Percentiles rank a stretch among this genome's conserved stretches.
These are phyloP conservation scores for Cladosporium velox DNA, from an alignment of 2,329 filamentous ascomycete genomes.

Conservation along the genomic window DNA sequence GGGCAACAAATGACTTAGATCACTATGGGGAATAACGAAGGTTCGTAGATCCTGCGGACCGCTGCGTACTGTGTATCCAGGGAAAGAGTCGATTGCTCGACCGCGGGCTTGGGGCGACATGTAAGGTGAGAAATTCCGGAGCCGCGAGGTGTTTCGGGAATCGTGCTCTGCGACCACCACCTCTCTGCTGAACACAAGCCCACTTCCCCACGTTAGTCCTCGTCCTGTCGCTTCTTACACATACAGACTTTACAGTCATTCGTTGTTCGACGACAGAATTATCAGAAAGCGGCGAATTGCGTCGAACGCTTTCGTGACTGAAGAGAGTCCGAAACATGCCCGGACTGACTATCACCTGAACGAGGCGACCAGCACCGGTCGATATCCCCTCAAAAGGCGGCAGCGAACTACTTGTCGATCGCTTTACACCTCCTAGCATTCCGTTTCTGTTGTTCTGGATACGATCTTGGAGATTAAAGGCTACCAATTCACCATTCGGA, in stretches of 20 bases:
- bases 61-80: constrained; percentile 18
- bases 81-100: constrained; percentile 8
- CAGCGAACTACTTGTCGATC: neutral
- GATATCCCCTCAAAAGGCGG: neutral
- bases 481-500: neutral
- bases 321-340: constrained; percentile 10
- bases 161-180: constrained; percentile 19
- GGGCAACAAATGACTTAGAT: constrained; percentile 7
- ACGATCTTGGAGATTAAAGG: neutral
- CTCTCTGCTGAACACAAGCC: constrained; percentile 20
- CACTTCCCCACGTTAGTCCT: constrained; percentile 17
- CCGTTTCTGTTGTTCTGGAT: neutral
- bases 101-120: constrained; percentile 18
- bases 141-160: constrained; percentile 21
- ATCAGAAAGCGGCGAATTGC: neutral
- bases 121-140: constrained; percentile 22
- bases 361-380: constrained; percentile 3
- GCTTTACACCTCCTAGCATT: neutral
- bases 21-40: constrained; percentile 18
- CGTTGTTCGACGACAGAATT: neutral
- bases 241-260: constrained; percentile 14
- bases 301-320: neutral
- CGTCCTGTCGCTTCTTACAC: constrained; percentile 4
- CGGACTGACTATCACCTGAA: neutral
- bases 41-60: constrained; percentile 21